phyloP scores from a whole-genome alignment of 768 basidiomycete genomes.

The Lyophyllum decastes region DNA sequence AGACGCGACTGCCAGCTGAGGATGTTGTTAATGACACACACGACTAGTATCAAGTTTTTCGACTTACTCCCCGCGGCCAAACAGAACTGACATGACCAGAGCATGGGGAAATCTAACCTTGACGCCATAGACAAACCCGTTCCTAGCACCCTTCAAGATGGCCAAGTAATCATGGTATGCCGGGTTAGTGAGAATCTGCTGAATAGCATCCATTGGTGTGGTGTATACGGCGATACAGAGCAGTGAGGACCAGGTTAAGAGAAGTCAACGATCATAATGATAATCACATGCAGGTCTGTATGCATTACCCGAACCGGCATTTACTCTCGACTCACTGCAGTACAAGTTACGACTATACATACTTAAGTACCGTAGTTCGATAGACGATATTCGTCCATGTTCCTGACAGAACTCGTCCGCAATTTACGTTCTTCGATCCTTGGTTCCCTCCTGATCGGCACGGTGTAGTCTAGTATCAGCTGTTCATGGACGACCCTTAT shows the following conservation, averaged over 20 bases:
- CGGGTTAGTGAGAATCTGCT: constrained; percentile 64
- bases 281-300: constrained; percentile 20
- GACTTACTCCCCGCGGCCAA: constrained; percentile 88
- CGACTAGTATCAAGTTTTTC: constrained; percentile 7
- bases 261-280: too few species aligned
- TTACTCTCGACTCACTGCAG: background rate
- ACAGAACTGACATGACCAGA: constrained; percentile 92
- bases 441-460: too few species aligned
- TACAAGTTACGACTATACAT: too few species aligned
- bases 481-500: too few species aligned
- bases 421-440: too few species aligned
- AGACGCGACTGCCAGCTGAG: constrained; percentile 72
- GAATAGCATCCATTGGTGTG: constrained; percentile 30
- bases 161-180: constrained; percentile 88
- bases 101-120: constrained; percentile 96
- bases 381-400: too few species aligned
- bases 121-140: constrained; percentile 87
- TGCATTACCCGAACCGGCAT: background rate
- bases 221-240: background rate
- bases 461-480: too few species aligned
- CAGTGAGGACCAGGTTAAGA: constrained; percentile 4
- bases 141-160: constrained; percentile 91
- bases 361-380: too few species aligned
- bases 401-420: too few species aligned
- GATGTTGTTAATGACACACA: constrained; percentile 10